Evolutionary conservation across 495 filamentous ascomycete species (phyloP).

Genomic region (Emericellopsis terricola): DNA sequence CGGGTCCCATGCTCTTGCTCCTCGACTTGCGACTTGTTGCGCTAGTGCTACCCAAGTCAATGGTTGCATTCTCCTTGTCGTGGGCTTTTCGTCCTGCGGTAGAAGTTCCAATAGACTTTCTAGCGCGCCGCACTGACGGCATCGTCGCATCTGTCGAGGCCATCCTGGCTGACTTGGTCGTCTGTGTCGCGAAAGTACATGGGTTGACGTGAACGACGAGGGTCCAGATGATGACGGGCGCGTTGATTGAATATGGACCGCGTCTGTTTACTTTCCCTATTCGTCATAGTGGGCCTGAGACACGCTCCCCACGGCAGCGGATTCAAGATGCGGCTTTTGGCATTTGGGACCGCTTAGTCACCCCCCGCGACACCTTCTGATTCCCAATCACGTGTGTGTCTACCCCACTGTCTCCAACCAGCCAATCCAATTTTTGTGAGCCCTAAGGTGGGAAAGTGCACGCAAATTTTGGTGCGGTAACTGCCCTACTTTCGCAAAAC

Average conservation of each 20-base stretch:
- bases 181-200: background rate
- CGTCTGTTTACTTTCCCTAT: constrained; percentile 3
- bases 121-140: constrained; percentile 40
- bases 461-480: constrained; percentile 1
- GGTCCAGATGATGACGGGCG: too few relatives aligned
- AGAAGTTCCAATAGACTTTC: constrained; percentile 60
- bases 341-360: too few relatives aligned
- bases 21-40: constrained; percentile 45
- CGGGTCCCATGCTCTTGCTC: constrained; percentile 90
- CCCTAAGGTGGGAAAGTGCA: constrained; percentile 4
- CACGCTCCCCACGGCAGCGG: too few relatives aligned
- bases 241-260: constrained; percentile 2
- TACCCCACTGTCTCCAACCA: too few relatives aligned
- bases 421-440: constrained; percentile 4
- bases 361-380: too few relatives aligned
- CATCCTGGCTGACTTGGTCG: constrained; percentile 14
- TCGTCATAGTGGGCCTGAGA: too few relatives aligned
- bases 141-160: constrained; percentile 25
- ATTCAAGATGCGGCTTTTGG: too few relatives aligned
- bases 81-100: constrained; percentile 29
- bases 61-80: constrained; percentile 59
- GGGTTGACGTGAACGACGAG: too few relatives aligned
- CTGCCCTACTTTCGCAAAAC: constrained; percentile 4
- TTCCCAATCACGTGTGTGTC: too few relatives aligned
- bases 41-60: constrained; percentile 31